Evolutionary conservation across 495 filamentous ascomycete species (phyloP).

Genomic region (Hypoxylon trugodes): DNA sequence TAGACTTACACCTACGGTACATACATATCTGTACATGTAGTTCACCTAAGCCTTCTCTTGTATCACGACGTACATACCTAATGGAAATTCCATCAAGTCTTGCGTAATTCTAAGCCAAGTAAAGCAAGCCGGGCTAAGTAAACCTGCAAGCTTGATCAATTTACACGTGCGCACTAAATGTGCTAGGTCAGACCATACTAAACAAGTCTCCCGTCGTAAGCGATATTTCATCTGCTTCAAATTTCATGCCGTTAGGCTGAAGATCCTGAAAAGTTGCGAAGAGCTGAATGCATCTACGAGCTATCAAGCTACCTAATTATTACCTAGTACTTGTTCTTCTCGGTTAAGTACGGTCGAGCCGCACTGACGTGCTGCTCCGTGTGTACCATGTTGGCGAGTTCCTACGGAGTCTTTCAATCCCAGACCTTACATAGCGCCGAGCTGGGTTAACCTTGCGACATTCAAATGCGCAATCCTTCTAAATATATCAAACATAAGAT

Average conservation of each 20-base stretch:
- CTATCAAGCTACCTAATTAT: not conserved
- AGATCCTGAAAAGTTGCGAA: not conserved
- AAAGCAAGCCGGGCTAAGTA: not conserved
- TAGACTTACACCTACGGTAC: too few species aligned
- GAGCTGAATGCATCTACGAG: conserved; percentile 3
- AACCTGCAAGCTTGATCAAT: not conserved
- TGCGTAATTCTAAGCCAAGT: too few species aligned
- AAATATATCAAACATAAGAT: conserved; percentile 26
- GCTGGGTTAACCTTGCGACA: conserved; percentile 20
- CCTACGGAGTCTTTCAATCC: conserved; percentile 3
- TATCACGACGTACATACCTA: too few species aligned
- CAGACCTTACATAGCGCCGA: not conserved
- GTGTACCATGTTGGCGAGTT: conserved; percentile 11
- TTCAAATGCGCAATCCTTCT: conserved; percentile 19
- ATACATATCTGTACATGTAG: too few species aligned
- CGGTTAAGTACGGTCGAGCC: conserved; percentile 22
- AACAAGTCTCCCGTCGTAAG: conserved; percentile 10
- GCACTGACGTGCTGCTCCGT: conserved; percentile 8
- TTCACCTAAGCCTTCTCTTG: too few species aligned
- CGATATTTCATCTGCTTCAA: conserved; percentile 9
- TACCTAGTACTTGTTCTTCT: conserved; percentile 7
- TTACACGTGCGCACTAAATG: conserved; percentile 24
- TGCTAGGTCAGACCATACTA: conserved; percentile 19
- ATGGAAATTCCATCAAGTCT: too few species aligned
- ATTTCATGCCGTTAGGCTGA: conserved; percentile 4